A percentile compares a stretch with the other conserved stretches of the same genome.
Conservation (phyloP, 208 protist species). For the Wallacemonas sp. region DNA sequence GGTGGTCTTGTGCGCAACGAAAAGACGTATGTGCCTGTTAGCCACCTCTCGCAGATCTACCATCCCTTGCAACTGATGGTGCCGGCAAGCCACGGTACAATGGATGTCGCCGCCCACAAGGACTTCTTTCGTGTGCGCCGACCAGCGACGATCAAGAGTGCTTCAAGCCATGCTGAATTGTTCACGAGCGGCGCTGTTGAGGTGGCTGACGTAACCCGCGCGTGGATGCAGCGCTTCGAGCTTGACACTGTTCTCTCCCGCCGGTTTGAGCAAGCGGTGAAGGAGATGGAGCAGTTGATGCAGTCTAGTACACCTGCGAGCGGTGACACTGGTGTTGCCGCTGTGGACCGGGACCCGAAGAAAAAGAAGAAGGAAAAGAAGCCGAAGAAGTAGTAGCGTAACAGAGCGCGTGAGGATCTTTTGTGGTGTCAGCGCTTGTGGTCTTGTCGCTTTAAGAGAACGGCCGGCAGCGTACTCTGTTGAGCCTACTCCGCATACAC, state of each 20-base stretch:
- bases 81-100: slow-evolving; percentile 37
- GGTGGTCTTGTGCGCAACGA: slow-evolving; percentile 57
- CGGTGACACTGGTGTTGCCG: slow-evolving; percentile 10
- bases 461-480: too few species aligned
- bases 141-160: slow-evolving; percentile 57
- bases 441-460: too few species aligned
- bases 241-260: slow-evolving; percentile 63
- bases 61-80: slow-evolving; percentile 82
- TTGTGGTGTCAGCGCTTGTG: background rate
- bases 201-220: slow-evolving; percentile 49
- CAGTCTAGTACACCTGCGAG: slow-evolving; percentile 13
- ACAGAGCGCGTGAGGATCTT: too few species aligned
- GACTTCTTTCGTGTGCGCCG: slow-evolving; percentile 73
- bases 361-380: slow-evolving; percentile 87
- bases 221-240: slow-evolving; percentile 85
- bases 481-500: too few species aligned
- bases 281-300: slow-evolving; percentile 78
- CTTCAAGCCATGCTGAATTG: slow-evolving; percentile 47
- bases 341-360: slow-evolving; percentile 18
- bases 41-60: slow-evolving; percentile 48
- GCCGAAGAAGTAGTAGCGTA: slow-evolving; percentile 32
- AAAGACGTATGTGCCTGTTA: slow-evolving; percentile 56
- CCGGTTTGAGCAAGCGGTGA: slow-evolving; percentile 75
- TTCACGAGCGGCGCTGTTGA: slow-evolving; percentile 57
- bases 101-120: slow-evolving; percentile 68